Percentiles rank a stretch among this genome's conserved stretches.
Conservation (phyloP, 108 stramenopile genomes). For the Nitzschia sp. region DNA sequence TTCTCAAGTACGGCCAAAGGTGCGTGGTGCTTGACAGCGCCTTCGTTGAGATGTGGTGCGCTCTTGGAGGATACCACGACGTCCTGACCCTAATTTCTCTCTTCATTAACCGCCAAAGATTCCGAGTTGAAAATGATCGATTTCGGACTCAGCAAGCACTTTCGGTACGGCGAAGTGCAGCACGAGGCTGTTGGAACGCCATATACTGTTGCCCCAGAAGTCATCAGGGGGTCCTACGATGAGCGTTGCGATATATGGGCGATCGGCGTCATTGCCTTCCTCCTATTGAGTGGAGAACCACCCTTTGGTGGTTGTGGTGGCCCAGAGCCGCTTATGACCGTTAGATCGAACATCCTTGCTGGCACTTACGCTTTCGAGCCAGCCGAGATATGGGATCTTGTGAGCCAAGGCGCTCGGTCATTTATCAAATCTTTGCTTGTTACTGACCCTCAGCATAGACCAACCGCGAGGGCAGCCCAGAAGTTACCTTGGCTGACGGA, state of each 20-base stretch:
- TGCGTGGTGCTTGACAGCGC: too few species aligned
- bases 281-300: slow-evolving; percentile 81
- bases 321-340: slow-evolving; percentile 80
- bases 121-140: slow-evolving; percentile 96
- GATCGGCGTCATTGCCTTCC: slow-evolving; percentile 84
- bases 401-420: slow-evolving; percentile 80
- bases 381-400: slow-evolving; percentile 74
- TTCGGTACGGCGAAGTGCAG: slow-evolving; percentile 81
- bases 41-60: too few species aligned
- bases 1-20: slow-evolving; percentile 63
- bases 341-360: slow-evolving; percentile 70
- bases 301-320: slow-evolving; percentile 89
- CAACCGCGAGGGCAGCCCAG: slow-evolving; percentile 87
- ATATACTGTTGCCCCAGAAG: slow-evolving; percentile 89
- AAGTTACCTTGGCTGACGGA: slow-evolving; percentile 84
- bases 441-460: slow-evolving; percentile 79
- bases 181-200: slow-evolving; percentile 90
- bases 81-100: too few species aligned
- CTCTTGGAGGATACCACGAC: too few species aligned
- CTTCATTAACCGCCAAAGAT: slow-evolving; percentile 43
- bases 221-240: slow-evolving; percentile 83
- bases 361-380: slow-evolving; percentile 73
- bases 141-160: slow-evolving; percentile 95
- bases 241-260: slow-evolving; percentile 90
- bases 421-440: slow-evolving; percentile 86